Percentiles rank a stretch among this genome's conserved stretches.
These are phyloP conservation scores for Penicillium soppii DNA, from an alignment of 495 filamentous ascomycete genomes.

Conservation along the genomic window DNA sequence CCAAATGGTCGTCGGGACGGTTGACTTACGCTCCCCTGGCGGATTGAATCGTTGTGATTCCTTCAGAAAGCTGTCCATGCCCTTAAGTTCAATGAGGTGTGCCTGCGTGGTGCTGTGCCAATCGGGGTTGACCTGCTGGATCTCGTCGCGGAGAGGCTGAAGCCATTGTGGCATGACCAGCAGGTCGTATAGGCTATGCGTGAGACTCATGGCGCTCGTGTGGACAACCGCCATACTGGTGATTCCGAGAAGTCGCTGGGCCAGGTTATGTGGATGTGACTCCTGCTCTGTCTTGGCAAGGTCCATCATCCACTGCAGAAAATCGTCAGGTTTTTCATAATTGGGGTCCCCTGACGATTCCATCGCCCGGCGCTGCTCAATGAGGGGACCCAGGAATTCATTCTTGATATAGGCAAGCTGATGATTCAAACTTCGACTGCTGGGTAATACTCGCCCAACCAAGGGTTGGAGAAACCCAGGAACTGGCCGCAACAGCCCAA, in stretches of 20 bases:
- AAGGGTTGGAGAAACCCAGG: conserved; percentile 24
- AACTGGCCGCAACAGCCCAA: conserved; percentile 8
- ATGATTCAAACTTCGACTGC: neutral
- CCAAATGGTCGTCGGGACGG: neutral
- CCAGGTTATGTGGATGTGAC: neutral
- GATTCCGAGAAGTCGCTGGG: neutral
- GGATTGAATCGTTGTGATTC: conserved; percentile 42
- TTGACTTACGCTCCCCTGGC: conserved; percentile 8
- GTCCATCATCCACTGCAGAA: neutral
- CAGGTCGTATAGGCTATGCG: neutral
- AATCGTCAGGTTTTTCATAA: neutral
- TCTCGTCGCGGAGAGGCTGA: neutral
- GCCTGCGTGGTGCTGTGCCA: neutral
- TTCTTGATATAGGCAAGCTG: neutral
- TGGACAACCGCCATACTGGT: neutral
- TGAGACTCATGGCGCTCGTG: neutral
- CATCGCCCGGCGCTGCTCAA: neutral
- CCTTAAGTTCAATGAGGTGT: neutral
- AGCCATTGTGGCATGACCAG: neutral
- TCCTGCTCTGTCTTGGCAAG: neutral
- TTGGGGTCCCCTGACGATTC: neutral
- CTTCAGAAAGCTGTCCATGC: conserved; percentile 47
- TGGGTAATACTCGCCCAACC: conserved; percentile 14
- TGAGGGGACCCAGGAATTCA: neutral
- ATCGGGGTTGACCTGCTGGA: neutral